Evolutionary conservation across 192 early-diverging fungal species (phyloP).

Genomic region (Backusella sp.): DNA sequence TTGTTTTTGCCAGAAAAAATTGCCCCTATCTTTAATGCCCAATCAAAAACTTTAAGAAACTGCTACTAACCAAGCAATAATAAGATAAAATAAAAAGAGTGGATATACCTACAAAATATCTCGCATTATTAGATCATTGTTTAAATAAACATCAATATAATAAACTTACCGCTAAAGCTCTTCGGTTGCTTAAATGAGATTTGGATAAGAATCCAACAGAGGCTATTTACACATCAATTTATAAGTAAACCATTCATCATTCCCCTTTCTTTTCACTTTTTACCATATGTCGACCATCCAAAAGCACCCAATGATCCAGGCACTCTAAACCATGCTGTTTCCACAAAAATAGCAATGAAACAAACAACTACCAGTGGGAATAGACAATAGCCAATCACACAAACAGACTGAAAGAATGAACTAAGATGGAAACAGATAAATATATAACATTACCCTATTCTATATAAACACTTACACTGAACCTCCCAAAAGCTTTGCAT

Average conservation of each 20-base stretch:
- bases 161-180: conserved; percentile 71
- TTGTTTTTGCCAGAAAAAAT: conserved; percentile 33
- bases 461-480: conserved; percentile 61
- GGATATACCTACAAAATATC: conserved; percentile 62
- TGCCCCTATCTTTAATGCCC: conserved; percentile 24
- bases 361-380: conserved; percentile 88
- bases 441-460: neutral
- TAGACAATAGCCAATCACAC: conserved; percentile 95
- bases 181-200: conserved; percentile 81
- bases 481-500: conserved; percentile 93
- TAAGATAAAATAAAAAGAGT: conserved; percentile 92
- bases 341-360: conserved; percentile 65
- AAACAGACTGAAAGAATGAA: conserved; percentile 97
- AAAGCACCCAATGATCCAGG: conserved; percentile 77
- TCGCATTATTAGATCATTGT: neutral
- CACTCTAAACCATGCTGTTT: conserved; percentile 66
- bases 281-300: conserved; percentile 85
- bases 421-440: conserved; percentile 36
- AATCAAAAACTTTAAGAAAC: conserved; percentile 54
- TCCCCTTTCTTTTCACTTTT: neutral
- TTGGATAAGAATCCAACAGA: conserved; percentile 90
- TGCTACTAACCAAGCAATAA: conserved; percentile 92
- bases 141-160: neutral
- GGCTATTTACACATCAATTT: conserved; percentile 44
- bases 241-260: neutral